Evolutionary conservation across 2,329 filamentous ascomycete genomes (phyloP).

Genomic region (Alternaria panax): DNA sequence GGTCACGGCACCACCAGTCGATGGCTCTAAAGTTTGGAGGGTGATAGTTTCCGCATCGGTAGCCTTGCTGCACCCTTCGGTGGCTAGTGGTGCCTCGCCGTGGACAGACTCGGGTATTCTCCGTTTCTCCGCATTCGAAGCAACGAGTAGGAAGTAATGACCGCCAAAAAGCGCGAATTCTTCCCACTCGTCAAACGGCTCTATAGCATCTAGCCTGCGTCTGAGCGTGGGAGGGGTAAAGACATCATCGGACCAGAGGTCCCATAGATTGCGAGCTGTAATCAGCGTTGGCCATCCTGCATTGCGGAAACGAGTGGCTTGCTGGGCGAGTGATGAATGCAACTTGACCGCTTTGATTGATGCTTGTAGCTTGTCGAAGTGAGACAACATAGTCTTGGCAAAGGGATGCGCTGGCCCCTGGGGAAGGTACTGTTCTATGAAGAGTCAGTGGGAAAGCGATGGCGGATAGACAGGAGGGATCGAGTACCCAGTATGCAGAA

Average conservation of each 20-base stretch:
- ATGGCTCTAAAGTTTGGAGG: slow-evolving; percentile 23
- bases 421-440: slow-evolving; percentile 78
- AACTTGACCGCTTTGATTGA: slow-evolving; percentile 75
- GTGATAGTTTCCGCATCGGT: slow-evolving; percentile 18
- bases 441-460: slow-evolving; percentile 4
- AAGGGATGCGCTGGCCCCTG: slow-evolving; percentile 82
- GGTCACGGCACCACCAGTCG: slow-evolving; percentile 22
- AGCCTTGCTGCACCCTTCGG: slow-evolving; percentile 2
- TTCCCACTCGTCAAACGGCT: slow-evolving; percentile 96
- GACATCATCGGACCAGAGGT: slow-evolving; percentile 75
- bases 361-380: slow-evolving; percentile 82
- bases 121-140: slow-evolving; percentile 55
- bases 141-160: slow-evolving; percentile 82
- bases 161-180: slow-evolving; percentile 85
- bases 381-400: slow-evolving; percentile 81
- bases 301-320: slow-evolving; percentile 70
- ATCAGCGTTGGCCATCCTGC: slow-evolving; percentile 72
- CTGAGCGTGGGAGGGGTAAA: slow-evolving; percentile 71
- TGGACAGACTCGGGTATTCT: slow-evolving; percentile 16
- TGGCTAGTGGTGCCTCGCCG: slow-evolving; percentile 9
- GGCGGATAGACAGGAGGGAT: slow-evolving; percentile 1
- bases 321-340: slow-evolving; percentile 72
- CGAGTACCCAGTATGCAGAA: slow-evolving; percentile 73
- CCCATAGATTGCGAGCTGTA: slow-evolving; percentile 74
- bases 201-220: slow-evolving; percentile 69